Evolutionary conservation across 192 early-diverging fungal species (phyloP).

Genomic region (Endogone sp.): DNA sequence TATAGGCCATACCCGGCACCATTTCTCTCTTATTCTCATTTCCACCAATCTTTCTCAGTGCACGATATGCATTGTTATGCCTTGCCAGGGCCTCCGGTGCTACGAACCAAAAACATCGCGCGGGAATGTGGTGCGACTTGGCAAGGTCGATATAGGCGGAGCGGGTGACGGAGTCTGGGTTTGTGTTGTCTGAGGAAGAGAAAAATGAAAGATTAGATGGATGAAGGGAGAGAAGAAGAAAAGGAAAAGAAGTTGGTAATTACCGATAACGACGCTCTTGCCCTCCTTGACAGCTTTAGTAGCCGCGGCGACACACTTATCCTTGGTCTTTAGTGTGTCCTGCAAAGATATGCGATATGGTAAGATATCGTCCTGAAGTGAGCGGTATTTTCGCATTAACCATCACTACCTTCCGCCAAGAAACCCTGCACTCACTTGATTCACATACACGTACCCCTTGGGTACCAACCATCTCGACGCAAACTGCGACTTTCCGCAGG

Average conservation of each 20-base stretch:
- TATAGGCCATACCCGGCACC: slow-evolving; percentile 54
- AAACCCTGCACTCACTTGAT: slow-evolving; percentile 32
- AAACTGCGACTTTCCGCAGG: slow-evolving; percentile 81
- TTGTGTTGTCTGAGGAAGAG: slow-evolving; percentile 67
- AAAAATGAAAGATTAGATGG: background rate
- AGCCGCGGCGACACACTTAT: slow-evolving; percentile 66
- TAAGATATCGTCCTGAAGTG: background rate
- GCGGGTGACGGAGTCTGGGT: slow-evolving; percentile 59
- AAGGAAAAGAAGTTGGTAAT: slow-evolving; percentile 3
- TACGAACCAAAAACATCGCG: slow-evolving; percentile 61
- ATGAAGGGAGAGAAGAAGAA: background rate
- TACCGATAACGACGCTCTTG: slow-evolving; percentile 70
- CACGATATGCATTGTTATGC: slow-evolving; percentile 81
- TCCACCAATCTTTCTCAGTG: slow-evolving; percentile 25
- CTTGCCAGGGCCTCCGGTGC: slow-evolving; percentile 49
- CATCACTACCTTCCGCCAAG: background rate
- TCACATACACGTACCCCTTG: slow-evolving; percentile 69
- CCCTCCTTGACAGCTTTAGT: slow-evolving; percentile 46
- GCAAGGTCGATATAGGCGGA: slow-evolving; percentile 63
- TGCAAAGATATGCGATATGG: slow-evolving; percentile 26
- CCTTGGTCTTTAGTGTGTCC: slow-evolving; percentile 73
- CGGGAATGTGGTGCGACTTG: slow-evolving; percentile 44
- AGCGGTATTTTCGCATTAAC: background rate
- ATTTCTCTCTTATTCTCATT: slow-evolving; percentile 7
- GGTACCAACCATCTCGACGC: slow-evolving; percentile 53